Evolutionary conservation across 169 alveolate species (phyloP).

Genomic region (Cryptosporidium sp.): DNA sequence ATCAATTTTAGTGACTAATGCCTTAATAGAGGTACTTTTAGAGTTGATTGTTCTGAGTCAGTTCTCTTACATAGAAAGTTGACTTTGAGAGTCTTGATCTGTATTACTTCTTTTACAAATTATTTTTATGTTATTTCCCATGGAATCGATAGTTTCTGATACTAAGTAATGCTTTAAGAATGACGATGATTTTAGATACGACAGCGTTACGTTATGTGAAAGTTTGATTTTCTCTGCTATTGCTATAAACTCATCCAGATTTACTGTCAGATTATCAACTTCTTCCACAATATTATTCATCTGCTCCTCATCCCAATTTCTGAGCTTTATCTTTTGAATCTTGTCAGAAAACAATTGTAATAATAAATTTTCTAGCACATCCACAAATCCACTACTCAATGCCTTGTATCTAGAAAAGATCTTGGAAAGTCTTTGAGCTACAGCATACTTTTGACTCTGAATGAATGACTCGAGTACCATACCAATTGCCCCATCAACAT

Average conservation of each 20-base stretch:
- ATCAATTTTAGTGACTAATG: not conserved
- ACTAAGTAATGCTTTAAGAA: slow-evolving; percentile 21
- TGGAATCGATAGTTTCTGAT: slow-evolving; percentile 31
- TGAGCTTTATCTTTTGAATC: slow-evolving; percentile 45
- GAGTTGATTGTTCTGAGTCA: not conserved
- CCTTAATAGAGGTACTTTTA: not conserved
- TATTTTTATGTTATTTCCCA: slow-evolving; percentile 55
- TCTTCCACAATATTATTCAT: slow-evolving; percentile 54
- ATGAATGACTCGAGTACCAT: slow-evolving; percentile 95
- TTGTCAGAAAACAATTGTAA: slow-evolving; percentile 63
- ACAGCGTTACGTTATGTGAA: slow-evolving; percentile 59
- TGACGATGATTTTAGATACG: slow-evolving; percentile 66
- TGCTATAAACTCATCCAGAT: slow-evolving; percentile 65
- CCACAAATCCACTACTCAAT: slow-evolving; percentile 86
- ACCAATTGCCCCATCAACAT: slow-evolving; percentile 97
- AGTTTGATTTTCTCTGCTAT: slow-evolving; percentile 69
- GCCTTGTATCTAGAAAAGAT: slow-evolving; percentile 87
- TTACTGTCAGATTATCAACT: slow-evolving; percentile 29
- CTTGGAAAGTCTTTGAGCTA: slow-evolving; percentile 90
- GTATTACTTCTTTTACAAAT: slow-evolving; percentile 33
- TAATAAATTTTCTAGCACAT: slow-evolving; percentile 79
- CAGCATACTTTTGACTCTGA: slow-evolving; percentile 94
- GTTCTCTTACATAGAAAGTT: slow-evolving; percentile 47
- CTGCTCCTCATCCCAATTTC: slow-evolving; percentile 65
- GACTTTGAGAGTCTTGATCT: slow-evolving; percentile 68